These are phyloP conservation scores for Saussurea involucrata DNA, from an alignment of 129 eudicot species.

Conservation along the genomic window DNA sequence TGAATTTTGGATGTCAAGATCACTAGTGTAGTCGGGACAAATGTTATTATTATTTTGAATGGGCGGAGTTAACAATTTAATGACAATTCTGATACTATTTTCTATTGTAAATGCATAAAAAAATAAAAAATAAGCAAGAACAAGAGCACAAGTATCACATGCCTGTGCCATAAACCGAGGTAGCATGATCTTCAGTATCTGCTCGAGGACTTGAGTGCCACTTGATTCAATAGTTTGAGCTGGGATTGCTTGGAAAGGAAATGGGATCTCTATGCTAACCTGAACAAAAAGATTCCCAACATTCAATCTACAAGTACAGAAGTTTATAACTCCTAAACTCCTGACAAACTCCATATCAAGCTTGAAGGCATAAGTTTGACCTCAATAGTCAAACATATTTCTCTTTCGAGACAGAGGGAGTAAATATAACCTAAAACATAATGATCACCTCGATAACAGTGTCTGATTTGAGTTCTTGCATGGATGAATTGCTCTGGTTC, in stretches of 20 bases:
- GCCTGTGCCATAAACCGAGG: conserved; percentile 95
- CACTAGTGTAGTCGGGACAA: background rate
- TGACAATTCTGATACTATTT: background rate
- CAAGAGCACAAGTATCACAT: conserved; percentile 5
- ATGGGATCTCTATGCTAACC: conserved; percentile 92
- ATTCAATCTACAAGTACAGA: background rate
- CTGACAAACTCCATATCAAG: background rate
- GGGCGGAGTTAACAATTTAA: background rate
- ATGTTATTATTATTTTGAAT: background rate
- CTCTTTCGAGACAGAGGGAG: background rate
- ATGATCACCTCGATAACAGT: conserved; percentile 74
- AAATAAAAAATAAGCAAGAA: background rate
- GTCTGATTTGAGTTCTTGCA: conserved; percentile 75
- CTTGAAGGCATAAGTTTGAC: background rate
- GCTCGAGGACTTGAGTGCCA: conserved; percentile 92
- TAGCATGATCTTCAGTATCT: conserved; percentile 83
- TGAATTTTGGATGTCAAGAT: background rate
- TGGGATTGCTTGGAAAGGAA: conserved; percentile 87
- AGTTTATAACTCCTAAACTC: background rate
- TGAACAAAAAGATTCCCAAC: conserved; percentile 24
- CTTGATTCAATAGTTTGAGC: conserved; percentile 70
- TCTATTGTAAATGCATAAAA: background rate
- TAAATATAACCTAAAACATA: background rate
- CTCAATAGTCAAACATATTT: background rate
- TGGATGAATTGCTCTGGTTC: conserved; percentile 39